Base-by-base conservation (phyloP, 2,329 filamentous ascomycete species). In the Arthrobotrys sinensis region DNA sequence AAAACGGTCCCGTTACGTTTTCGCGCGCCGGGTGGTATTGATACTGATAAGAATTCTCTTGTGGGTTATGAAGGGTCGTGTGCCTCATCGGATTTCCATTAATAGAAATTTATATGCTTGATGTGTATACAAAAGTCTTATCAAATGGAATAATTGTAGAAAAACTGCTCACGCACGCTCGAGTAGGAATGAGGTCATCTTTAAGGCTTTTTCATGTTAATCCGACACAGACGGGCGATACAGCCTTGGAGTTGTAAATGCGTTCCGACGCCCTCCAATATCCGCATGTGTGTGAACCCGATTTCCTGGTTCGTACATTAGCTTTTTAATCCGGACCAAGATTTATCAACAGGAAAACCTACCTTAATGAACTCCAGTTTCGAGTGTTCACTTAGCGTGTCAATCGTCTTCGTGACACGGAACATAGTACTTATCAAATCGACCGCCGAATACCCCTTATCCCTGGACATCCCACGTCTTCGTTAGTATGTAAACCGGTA, bases 381-480 rank as follows among this genome's bases (percentile, higher is more conserved):
- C 14, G 94, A 91, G 84, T 98, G 94, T 85, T 99, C 96, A 81
- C 93, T 96, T 71, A 99, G 86, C 0, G 92, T 93, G 1, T 93
- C 92, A 76, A 98, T 94, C 0, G 94, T 96, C 87, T 98, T 99
- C 53, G 96, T 98, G 77, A 99, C 96, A 83, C 92, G 91, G 88
- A 99, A 98, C 96, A 99, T 99, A 79, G 95, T 99, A 85, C 92
- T 96, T 85, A 99, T 96, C 82, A 99, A 97, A 84, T 99, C 96
- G 86, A 99, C 95, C 82, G 93, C 96, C n/a, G 93, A 97, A 86
- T 99, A 99, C 12, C 96, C 96, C 77, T 98, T 86, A 78, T 92
- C 90, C 75, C 88, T 70, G n/a, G n/a, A 19, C 19, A 7, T 64
- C 79, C 21, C 11, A 21, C 1, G 43, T 32, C n/a, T 28, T 38